Evolutionary conservation across 2,329 filamentous ascomycete species (phyloP).

Genomic region (Nemania bipapillata): DNA sequence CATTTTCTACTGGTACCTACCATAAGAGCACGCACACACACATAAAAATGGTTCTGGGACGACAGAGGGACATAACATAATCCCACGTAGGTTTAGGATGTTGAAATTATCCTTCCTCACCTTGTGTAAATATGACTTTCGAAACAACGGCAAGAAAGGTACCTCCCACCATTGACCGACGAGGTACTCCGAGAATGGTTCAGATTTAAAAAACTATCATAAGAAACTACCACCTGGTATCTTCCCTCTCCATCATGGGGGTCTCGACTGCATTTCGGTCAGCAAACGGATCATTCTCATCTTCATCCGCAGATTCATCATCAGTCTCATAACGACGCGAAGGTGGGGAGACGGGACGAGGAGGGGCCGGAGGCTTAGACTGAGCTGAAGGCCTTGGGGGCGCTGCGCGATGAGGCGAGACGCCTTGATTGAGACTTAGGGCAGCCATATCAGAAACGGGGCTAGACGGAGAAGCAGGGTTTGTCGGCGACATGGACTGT

Average conservation of each 20-base stretch:
- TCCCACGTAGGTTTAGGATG: not conserved
- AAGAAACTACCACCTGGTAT: constrained; percentile 51
- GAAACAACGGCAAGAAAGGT: not conserved
- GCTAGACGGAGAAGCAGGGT: constrained; percentile 48
- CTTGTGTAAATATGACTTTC: not conserved
- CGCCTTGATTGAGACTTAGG: constrained; percentile 56
- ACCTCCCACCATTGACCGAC: not conserved
- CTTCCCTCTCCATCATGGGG: constrained; percentile 54
- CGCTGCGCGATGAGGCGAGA: constrained; percentile 56
- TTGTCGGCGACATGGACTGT: constrained; percentile 58
- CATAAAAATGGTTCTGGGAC: not conserved
- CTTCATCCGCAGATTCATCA: constrained; percentile 71
- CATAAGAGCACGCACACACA: too few species aligned
- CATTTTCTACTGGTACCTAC: too few species aligned
- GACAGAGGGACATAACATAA: not conserved
- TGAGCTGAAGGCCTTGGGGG: constrained; percentile 61
- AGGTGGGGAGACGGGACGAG: constrained; percentile 57
- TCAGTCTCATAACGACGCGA: constrained; percentile 67
- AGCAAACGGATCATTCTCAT: constrained; percentile 87
- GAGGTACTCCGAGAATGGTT: not conserved
- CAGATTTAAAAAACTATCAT: constrained; percentile 45
- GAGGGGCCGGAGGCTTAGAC: constrained; percentile 63
- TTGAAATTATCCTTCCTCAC: not conserved
- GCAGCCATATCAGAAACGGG: constrained; percentile 57
- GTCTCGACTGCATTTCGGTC: constrained; percentile 76